These are phyloP conservation scores for Fusarium staphyleae DNA, from an alignment of 2,329 filamentous ascomycete species.

Conservation along the genomic window DNA sequence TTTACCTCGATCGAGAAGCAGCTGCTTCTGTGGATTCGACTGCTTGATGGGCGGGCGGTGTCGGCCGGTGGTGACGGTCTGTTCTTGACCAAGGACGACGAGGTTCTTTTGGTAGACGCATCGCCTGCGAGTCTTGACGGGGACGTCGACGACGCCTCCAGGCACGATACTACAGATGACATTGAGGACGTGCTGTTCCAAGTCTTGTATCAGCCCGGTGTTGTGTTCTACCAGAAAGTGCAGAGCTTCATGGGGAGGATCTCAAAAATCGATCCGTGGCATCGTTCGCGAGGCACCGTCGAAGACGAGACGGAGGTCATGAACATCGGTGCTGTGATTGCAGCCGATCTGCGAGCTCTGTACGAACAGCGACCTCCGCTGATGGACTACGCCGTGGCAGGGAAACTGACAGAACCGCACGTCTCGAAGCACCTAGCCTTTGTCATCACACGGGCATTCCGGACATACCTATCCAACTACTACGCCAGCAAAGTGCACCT, in stretches of 20 bases:
- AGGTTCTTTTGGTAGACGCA: conserved; percentile 53
- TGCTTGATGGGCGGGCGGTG: conserved; percentile 62
- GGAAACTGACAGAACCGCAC: conserved; percentile 56
- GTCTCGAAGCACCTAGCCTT: conserved; percentile 57
- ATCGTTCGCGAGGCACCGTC: conserved; percentile 61
- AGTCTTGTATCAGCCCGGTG: conserved; percentile 61
- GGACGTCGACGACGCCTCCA: conserved; percentile 37
- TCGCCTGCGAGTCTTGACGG: conserved; percentile 50
- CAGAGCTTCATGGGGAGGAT: conserved; percentile 65
- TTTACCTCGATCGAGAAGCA: conserved; percentile 54
- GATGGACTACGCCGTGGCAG: conserved; percentile 63
- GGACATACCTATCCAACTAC: conserved; percentile 64
- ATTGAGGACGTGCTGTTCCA: conserved; percentile 62
- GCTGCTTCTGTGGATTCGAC: conserved; percentile 61
- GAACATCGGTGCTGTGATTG: conserved; percentile 59
- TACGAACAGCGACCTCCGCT: conserved; percentile 59
- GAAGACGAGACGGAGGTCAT: conserved; percentile 66
- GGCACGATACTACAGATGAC: conserved; percentile 42
- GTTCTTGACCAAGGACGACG: conserved; percentile 58
- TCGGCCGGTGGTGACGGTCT: conserved; percentile 63
- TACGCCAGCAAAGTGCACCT: conserved; percentile 63
- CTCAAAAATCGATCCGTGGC: conserved; percentile 63
- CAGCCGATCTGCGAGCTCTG: conserved; percentile 57
- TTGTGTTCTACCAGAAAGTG: conserved; percentile 64
- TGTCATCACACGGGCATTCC: conserved; percentile 60